These are phyloP conservation scores for Arctium minus DNA, from an alignment of 129 eudicot species.

Conservation along the genomic window DNA sequence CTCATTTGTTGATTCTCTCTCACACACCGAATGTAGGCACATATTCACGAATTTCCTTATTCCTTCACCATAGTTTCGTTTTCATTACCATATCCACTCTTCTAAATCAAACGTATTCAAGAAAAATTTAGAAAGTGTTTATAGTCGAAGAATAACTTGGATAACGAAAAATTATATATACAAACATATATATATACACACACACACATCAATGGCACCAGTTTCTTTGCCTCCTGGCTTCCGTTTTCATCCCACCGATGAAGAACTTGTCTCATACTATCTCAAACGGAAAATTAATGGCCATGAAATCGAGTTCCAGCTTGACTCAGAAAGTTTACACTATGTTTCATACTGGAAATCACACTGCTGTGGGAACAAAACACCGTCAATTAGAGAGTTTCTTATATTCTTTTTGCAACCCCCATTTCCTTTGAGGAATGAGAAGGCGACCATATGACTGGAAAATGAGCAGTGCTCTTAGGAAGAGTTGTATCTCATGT, in stretches of 20 bases:
- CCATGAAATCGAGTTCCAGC: conserved; percentile 77
- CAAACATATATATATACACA: not conserved
- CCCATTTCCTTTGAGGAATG: no score
- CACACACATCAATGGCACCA: conserved; percentile 52
- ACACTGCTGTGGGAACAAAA: no score
- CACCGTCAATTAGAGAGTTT: no score
- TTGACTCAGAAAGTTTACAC: no score
- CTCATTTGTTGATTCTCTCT: not conserved
- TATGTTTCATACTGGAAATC: no score
- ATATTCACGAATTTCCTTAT: not conserved
- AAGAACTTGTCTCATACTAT: conserved; percentile 86
- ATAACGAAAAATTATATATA: not conserved
- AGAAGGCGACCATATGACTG: no score
- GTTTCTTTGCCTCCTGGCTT: conserved; percentile 97
- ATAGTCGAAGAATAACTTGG: not conserved
- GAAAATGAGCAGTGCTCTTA: no score
- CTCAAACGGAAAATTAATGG: conserved; percentile 86
- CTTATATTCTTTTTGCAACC: no score
- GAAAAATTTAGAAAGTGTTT: not conserved
- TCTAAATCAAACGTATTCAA: not conserved
- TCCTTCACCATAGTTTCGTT: not conserved
- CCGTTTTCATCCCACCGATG: conserved; percentile 90
- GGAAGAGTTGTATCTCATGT: no score
- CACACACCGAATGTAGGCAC: not conserved
- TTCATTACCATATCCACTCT: not conserved